Conservation (phyloP, 768 basidiomycete genomes). For the Xerocomellus intermedius region DNA sequence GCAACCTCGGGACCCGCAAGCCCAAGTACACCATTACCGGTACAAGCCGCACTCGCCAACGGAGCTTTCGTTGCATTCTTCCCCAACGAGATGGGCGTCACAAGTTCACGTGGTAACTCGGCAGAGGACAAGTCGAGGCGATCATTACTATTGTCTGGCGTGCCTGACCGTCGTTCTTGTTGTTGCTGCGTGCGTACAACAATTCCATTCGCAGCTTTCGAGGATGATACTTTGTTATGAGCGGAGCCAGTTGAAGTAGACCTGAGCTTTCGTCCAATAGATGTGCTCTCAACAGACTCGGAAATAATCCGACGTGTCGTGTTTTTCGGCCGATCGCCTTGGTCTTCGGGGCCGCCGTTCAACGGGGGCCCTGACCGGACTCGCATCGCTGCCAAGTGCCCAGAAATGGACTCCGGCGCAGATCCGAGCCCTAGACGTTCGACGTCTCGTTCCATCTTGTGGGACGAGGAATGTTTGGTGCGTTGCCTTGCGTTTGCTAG, state of each 20-base stretch:
- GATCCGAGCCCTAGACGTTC: slow-evolving; percentile 17
- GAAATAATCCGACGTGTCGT: slow-evolving; percentile 20
- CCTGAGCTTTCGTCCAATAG: slow-evolving; percentile 6
- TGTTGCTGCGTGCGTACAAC: neutral
- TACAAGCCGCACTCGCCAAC: neutral
- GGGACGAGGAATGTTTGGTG: slow-evolving; percentile 14
- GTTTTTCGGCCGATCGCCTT: neutral
- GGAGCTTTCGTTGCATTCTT: slow-evolving; percentile 21
- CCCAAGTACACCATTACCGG: slow-evolving; percentile 37
- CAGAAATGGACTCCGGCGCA: slow-evolving; percentile 29
- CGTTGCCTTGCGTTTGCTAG: slow-evolving; percentile 5
- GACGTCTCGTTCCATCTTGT: slow-evolving; percentile 8
- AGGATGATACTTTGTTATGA: slow-evolving; percentile 9
- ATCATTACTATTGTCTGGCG: slow-evolving; percentile 15
- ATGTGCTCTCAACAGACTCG: slow-evolving; percentile 10
- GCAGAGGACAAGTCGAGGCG: slow-evolving; percentile 27
- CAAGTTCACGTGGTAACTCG: slow-evolving; percentile 30
- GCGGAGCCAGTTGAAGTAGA: neutral
- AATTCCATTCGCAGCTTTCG: neutral
- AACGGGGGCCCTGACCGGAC: slow-evolving; percentile 15
- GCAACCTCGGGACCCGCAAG: slow-evolving; percentile 55
- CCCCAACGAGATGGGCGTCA: slow-evolving; percentile 32
- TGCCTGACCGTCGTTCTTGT: slow-evolving; percentile 12
- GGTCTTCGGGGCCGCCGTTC: neutral
- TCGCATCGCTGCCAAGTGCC: slow-evolving; percentile 25